Percentiles rank a stretch among this genome's conserved stretches.
These are phyloP conservation scores for Pichia kluyveri DNA, from an alignment of 805 yeast species.

Conservation along the genomic window DNA sequence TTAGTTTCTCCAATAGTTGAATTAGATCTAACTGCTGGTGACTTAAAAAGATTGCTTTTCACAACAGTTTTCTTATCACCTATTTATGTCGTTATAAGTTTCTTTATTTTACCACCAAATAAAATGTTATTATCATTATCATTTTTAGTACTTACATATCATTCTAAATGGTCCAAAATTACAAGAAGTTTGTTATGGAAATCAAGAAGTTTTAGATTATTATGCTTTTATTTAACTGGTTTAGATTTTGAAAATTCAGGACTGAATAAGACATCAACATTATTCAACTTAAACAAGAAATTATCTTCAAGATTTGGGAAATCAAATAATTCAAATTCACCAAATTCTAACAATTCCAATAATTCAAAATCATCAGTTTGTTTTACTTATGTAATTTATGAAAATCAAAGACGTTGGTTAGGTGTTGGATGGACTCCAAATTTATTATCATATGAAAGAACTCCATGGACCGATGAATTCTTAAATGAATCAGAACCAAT, in stretches of 20 bases:
- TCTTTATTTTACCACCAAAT: conserved; percentile 64
- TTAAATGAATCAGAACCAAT: conserved; percentile 76
- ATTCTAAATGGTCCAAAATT: conserved; percentile 77
- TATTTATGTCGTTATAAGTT: conserved; percentile 60
- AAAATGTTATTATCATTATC: conserved; percentile 53
- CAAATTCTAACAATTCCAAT: conserved; percentile 1
- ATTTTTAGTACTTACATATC: conserved; percentile 63
- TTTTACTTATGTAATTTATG: conserved; percentile 87
- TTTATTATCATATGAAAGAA: conserved; percentile 82
- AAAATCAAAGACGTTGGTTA: conserved; percentile 93
- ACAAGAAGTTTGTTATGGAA: conserved; percentile 83
- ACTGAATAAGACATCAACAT: conserved; percentile 24
- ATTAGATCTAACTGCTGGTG: conserved; percentile 65
- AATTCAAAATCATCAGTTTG: conserved; percentile 39
- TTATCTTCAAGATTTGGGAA: conserved; percentile 30
- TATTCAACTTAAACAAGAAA: conserved; percentile 44
- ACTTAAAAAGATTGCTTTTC: conserved; percentile 68
- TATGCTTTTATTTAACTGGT: conserved; percentile 80
- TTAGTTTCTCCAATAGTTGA: conserved; percentile 73
- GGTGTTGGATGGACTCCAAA: conserved; percentile 98
- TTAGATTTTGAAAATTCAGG: conserved; percentile 50
- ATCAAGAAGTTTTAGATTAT: conserved; percentile 56
- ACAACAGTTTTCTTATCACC: conserved; percentile 87
- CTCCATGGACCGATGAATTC: conserved; percentile 97
- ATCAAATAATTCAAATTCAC: conserved; percentile 11